These are phyloP conservation scores for Phytopythium kandeliae DNA, from an alignment of 352 stramenopile species.

Conservation along the genomic window DNA sequence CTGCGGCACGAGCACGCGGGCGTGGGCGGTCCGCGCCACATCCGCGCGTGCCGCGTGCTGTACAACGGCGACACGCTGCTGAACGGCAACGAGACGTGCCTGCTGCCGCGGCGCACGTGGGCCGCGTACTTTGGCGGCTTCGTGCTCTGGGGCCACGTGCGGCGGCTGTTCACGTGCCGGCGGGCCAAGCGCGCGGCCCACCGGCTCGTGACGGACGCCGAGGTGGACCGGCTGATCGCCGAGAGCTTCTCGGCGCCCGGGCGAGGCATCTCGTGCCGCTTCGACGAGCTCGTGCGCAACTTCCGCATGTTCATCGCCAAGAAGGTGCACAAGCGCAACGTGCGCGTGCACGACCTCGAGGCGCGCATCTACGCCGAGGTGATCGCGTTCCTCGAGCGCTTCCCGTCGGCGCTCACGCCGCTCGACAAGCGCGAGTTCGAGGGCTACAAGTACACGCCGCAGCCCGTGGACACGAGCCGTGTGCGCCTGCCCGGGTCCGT, in stretches of 20 bases:
- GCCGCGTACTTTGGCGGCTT: conserved; percentile 49
- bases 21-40: conserved; percentile 43
- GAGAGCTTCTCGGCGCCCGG: conserved; percentile 53
- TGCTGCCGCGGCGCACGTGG: conserved; percentile 53
- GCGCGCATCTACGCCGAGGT: conserved; percentile 65
- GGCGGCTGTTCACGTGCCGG: conserved; percentile 30
- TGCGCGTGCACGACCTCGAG: conserved; percentile 55
- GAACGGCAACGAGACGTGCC: conserved; percentile 57
- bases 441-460: conserved; percentile 82
- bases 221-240: conserved; percentile 59
- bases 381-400: conserved; percentile 73
- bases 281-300: too few species aligned
- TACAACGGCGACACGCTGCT: conserved; percentile 65
- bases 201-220: conserved; percentile 54
- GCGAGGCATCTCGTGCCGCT: conserved; percentile 87
- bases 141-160: conserved; percentile 44
- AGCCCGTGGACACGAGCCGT: conserved; percentile 72
- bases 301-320: conserved; percentile 88
- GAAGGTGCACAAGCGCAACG: conserved; percentile 52
- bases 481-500: conserved; percentile 73
- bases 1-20: conserved; percentile 39
- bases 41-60: conserved; percentile 62
- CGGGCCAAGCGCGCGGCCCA: conserved; percentile 36
- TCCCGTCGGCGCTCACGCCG: conserved; percentile 52
- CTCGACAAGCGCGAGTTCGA: conserved; percentile 84